A percentile compares a stretch with the other conserved stretches of the same genome.
phyloP scores from a whole-genome alignment of 345 rosid genomes.

The Brassica napus region Da-Ae NC_063442.1:30945001-30945500 shows the following conservation, averaged over 20 bases:
- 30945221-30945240: slow-evolving; percentile 5
- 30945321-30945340: background rate
- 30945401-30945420: background rate
- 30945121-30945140: slow-evolving; percentile 3
- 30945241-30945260: background rate
- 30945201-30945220: slow-evolving; percentile 17
- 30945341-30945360: background rate
- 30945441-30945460: slow-evolving; percentile 15
- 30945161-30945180: slow-evolving; percentile 2
- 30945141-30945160: background rate
- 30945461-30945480: background rate
- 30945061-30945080: background rate
- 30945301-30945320: background rate
- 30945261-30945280: background rate
- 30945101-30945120: background rate
- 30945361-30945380: slow-evolving; percentile 10
- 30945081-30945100: background rate
- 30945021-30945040: background rate
- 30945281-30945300: background rate
- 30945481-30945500: background rate
- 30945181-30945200: slow-evolving; percentile 18
- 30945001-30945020: background rate
- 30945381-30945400: background rate
- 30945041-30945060: background rate
- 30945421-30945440: slow-evolving; percentile 10